Base-by-base conservation (phyloP, 2,329 filamentous ascomycete species). In the Cladosporium phlei region DNA sequence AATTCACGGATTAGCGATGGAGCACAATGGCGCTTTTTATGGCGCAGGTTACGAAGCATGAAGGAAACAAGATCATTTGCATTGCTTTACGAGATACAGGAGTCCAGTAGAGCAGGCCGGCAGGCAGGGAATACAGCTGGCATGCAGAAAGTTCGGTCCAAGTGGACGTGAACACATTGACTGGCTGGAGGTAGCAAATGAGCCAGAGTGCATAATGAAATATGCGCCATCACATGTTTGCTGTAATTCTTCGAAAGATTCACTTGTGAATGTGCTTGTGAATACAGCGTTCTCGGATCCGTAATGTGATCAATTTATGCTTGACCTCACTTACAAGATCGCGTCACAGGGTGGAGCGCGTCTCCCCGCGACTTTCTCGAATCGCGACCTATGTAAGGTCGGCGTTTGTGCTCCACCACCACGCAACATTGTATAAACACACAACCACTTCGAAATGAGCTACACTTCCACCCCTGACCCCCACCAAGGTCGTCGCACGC, bases 401-500 rank as follows among this genome's bases (percentile, higher is more conserved):
- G 11, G 5, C 17, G 6, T 6, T 21, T n/a, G 10, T n/a, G 33
- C 17, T 22, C 22, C 30, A 14, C n/a, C 16, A 33, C 30, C 4
- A 17, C 30, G n/a, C 6, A n/a, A 38, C 6, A 38, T 16, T 16
- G 20, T 38, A 16, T 21, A 32, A 17, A 20, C 12, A 27, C 7
- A 38, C 22, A 40, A 10, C 30, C 11, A 19, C 17, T 17, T 38
- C n/a, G 37, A 43, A 14, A 48, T 48, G 46, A 43, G 38, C 38
- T 48, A 48, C 39, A 25, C 46, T 6, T 44, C 47, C 21, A 50
- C 40, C 2, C 39, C 48, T 5, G 38, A 43, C 48, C 38, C 48
- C 17, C 38, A 47, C 25, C 53, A 12, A 44, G 16, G 25, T 44
- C 49, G 35, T 6, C 56, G 52, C 40, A 60, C 59, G 7, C 59